Evolutionary conservation across 164 flowering plant species (phyloP).

Genomic region (Buxus sempervirens): DNA sequence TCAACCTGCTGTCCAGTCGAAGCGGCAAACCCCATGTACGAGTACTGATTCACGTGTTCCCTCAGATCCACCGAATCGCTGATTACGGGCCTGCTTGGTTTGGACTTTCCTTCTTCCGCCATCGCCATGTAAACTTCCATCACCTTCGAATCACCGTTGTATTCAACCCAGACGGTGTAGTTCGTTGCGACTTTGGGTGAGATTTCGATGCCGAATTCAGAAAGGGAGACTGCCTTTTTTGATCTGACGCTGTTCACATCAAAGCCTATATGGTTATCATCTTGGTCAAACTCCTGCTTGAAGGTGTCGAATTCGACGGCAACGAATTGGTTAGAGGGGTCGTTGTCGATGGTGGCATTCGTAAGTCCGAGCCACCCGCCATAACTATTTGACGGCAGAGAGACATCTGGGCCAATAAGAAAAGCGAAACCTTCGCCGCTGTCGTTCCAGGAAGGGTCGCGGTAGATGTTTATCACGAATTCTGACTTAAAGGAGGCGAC

Average conservation of each 20-base stretch:
- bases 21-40: constrained; percentile 67
- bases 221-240: constrained; percentile 19
- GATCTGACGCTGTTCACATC: constrained; percentile 46
- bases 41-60: constrained; percentile 21
- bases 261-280: constrained; percentile 61
- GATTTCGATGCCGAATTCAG: constrained; percentile 23
- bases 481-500: constrained; percentile 47
- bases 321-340: constrained; percentile 30
- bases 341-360: constrained; percentile 44
- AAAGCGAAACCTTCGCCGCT: constrained; percentile 70
- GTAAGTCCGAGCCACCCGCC: constrained; percentile 64
- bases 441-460: constrained; percentile 3
- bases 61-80: constrained; percentile 26
- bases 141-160: constrained; percentile 31
- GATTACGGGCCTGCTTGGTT: constrained; percentile 36
- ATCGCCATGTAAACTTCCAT: constrained; percentile 49
- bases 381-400: constrained; percentile 32
- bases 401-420: constrained; percentile 39
- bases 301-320: constrained; percentile 66
- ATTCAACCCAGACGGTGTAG: constrained; percentile 54
- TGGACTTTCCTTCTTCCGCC: constrained; percentile 20
- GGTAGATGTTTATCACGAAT: constrained; percentile 40
- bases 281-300: constrained; percentile 48
- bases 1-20: constrained; percentile 48
- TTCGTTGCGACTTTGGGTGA: constrained; percentile 19